These are phyloP conservation scores for Furcasterigmium sp. DNA, from an alignment of 2,329 filamentous ascomycete species.

Conservation along the genomic window DNA sequence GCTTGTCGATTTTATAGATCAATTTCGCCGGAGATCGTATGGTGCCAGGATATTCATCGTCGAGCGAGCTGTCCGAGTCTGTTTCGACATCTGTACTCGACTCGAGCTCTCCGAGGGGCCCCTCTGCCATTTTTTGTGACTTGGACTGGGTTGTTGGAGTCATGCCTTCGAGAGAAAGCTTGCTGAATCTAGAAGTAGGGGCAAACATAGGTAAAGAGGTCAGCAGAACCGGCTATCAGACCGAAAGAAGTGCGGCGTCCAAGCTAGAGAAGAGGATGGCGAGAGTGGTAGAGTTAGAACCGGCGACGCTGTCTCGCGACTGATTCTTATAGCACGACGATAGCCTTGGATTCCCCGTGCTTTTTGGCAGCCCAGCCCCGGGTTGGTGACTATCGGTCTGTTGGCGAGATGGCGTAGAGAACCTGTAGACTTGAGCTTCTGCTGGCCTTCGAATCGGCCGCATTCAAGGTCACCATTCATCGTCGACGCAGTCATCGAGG, in stretches of 20 bases:
- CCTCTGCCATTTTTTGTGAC: slow-evolving; percentile 18
- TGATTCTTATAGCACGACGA: too few species aligned
- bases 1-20: slow-evolving; percentile 32
- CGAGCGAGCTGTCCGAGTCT: slow-evolving; percentile 20
- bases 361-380: too few species aligned
- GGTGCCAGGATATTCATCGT: slow-evolving; percentile 21
- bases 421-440: too few species aligned
- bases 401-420: too few species aligned
- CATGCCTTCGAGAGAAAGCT: slow-evolving; percentile 36
- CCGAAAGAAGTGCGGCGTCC: too few species aligned
- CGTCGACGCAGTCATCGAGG: too few species aligned
- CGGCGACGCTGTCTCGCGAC: too few species aligned
- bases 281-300: not conserved
- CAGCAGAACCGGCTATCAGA: too few species aligned
- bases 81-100: slow-evolving; percentile 21
- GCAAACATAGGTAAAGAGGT: slow-evolving; percentile 24
- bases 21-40: slow-evolving; percentile 34
- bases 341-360: too few species aligned
- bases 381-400: too few species aligned
- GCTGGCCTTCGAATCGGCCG: too few species aligned
- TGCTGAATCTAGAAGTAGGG: slow-evolving; percentile 28
- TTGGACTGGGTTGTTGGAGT: slow-evolving; percentile 26
- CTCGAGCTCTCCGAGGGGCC: slow-evolving; percentile 12
- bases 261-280: slow-evolving; percentile 5
- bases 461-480: too few species aligned